Base-by-base conservation (phyloP, 192 early-diverging fungal genomes). In the Thamnidium elegans region DNA sequence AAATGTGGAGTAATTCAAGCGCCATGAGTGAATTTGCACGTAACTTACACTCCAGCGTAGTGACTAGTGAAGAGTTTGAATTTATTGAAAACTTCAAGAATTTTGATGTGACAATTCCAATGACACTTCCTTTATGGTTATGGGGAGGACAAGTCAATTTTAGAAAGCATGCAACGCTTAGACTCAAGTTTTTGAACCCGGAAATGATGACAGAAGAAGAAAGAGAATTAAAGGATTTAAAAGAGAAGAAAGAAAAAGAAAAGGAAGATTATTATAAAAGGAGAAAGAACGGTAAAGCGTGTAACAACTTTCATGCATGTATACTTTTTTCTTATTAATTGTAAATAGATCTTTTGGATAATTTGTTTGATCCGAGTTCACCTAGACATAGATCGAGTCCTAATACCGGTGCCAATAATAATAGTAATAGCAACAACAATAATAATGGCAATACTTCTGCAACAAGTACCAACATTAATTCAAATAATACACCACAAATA, bases 1-100 rank as follows among this genome's bases (percentile, higher is more conserved):
- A 96, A 79, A 82, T 90, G 66, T 98, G 96, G 96, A 87, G 84
- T 10, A 68, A 86, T 26, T 79, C 89, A 8, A 84, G 83, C 20
- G 79, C 83, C 14, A 80, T 90, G 69, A 80, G 81, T 44, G 90
- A 92, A 80, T 93, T 89, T 43, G 45, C 87, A 1, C 82, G 84
- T 44, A 78, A 75, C 50, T 63, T 86, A 15, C 80, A 85, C 9
- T 78, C 78, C 5, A 80, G 75, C 32, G 82, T 85, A 6, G 79
- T 88, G 21, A 80, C 82, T 15, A 77, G 85, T 7, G 92, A 91
- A 62, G 89, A 87, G 50, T 78, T 78, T 15, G 88, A 88, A 63
- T 92, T 92, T 80, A 78, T 92, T 2, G 89, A 89, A 76, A 90
- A 89, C 65, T 92, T 91, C 70, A 69, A 58, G 8, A 66, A 53